Conservation (phyloP, 108 stramenopile species). For the Nitzschia inconspicua region DNA sequence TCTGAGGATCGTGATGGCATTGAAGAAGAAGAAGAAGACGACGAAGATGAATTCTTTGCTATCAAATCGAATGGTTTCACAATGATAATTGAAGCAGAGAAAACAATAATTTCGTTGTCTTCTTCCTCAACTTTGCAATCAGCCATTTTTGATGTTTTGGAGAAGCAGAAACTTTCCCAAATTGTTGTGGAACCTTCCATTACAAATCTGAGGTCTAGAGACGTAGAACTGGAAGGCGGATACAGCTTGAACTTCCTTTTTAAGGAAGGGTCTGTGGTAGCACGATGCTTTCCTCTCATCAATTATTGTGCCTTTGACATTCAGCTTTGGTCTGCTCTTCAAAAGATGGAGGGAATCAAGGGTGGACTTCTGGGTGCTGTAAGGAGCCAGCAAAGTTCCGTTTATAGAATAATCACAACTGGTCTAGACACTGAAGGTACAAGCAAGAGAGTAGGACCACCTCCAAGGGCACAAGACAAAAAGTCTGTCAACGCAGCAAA, state of each 20-base stretch:
- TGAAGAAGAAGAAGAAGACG: constrained; percentile 43
- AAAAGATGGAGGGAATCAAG: background rate
- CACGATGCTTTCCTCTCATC: constrained; percentile 48
- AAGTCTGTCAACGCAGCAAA: too few relatives aligned
- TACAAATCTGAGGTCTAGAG: too few relatives aligned
- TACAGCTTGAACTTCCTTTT: constrained; percentile 28
- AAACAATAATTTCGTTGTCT: constrained; percentile 26
- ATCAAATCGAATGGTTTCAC: constrained; percentile 9
- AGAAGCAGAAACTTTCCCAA: background rate
- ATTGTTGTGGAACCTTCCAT: background rate
- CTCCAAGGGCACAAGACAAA: too few relatives aligned
- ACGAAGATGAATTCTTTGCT: constrained; percentile 7
- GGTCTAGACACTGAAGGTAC: too few relatives aligned
- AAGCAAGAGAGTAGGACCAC: too few relatives aligned
- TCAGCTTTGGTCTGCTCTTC: constrained; percentile 41
- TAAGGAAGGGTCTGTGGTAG: constrained; percentile 60
- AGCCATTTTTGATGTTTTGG: background rate
- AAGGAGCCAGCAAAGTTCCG: background rate
- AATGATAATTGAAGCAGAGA: constrained; percentile 67
- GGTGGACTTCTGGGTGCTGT: background rate
- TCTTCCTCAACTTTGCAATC: background rate
- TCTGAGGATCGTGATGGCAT: constrained; percentile 25
- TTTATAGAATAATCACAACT: background rate
- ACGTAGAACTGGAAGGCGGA: background rate
- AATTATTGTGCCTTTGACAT: constrained; percentile 67